A percentile compares a stretch with the other conserved stretches of the same genome.
Conservation (phyloP, 345 rosid species). For the Arabidopsis suecica region DNA sequence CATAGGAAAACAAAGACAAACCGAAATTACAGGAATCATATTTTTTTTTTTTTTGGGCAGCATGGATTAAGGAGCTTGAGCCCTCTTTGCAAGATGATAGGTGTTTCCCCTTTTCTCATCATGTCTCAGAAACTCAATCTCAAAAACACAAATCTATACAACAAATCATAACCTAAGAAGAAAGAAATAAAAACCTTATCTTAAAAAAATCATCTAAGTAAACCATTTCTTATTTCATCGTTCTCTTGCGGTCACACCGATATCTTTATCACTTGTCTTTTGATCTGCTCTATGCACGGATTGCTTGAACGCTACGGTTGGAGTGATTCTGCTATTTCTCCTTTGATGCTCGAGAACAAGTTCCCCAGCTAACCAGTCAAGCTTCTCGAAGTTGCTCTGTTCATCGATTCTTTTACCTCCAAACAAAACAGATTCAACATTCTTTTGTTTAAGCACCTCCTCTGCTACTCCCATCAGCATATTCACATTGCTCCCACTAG, state of each 20-base stretch:
- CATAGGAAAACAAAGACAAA: constrained; percentile 27
- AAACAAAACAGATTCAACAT: constrained; percentile 88
- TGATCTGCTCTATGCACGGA: constrained; percentile 53
- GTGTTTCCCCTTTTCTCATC: constrained; percentile 25
- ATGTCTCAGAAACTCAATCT: constrained; percentile 34
- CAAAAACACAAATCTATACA: constrained; percentile 43
- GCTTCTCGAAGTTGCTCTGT: constrained; percentile 76
- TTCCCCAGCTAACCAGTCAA: constrained; percentile 87
- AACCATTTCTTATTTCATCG: constrained; percentile 18
- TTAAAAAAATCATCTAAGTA: constrained; percentile 21
- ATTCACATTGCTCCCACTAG: constrained; percentile 72
- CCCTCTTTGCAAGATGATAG: constrained; percentile 18
- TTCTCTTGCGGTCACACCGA: constrained; percentile 45
- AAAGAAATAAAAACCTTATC: neutral
- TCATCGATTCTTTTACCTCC: constrained; percentile 85
- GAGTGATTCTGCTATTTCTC: constrained; percentile 92
- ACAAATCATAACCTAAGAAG: constrained; percentile 37
- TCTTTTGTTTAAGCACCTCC: constrained; percentile 95
- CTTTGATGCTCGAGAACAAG: constrained; percentile 91
- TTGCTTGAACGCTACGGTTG: constrained; percentile 98
- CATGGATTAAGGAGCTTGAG: constrained; percentile 27
- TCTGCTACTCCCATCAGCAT: constrained; percentile 75
- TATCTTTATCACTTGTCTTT: constrained; percentile 37
- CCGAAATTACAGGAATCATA: constrained; percentile 36
- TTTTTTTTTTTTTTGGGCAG: neutral